phyloP scores from a whole-genome alignment of 306 rosid species.

The Luffa acutangula region DNA sequence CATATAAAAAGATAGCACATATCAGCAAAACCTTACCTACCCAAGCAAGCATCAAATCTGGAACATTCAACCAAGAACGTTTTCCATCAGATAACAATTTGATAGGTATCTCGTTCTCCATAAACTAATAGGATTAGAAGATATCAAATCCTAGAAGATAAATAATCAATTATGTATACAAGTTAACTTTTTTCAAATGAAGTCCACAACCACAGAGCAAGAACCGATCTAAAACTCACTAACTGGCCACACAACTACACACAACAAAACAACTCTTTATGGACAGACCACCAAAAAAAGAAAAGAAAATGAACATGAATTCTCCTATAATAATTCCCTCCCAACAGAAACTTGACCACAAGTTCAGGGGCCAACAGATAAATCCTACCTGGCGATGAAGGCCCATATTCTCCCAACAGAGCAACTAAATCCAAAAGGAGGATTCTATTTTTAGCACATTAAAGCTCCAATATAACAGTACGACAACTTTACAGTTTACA shows the following conservation, averaged over 20 bases:
- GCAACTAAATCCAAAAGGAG: not conserved
- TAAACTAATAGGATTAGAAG: not conserved
- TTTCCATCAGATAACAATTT: not conserved
- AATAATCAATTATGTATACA: not conserved
- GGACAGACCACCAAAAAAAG: not conserved
- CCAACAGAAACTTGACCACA: not conserved
- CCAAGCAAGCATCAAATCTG: conserved; percentile 2
- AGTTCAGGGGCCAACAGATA: not conserved
- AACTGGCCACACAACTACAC: not conserved
- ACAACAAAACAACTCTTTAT: not conserved
- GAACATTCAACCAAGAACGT: not conserved
- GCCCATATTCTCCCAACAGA: not conserved
- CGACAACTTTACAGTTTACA: not conserved
- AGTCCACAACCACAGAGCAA: not conserved
- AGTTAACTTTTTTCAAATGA: not conserved
- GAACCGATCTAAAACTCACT: not conserved
- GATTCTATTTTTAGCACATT: not conserved
- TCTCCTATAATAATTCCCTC: not conserved
- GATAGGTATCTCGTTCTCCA: not conserved
- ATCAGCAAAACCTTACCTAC: not conserved
- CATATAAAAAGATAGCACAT: conserved; percentile 13
- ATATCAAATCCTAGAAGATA: not conserved
- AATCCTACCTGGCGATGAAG: not conserved
- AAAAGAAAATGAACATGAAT: not conserved
- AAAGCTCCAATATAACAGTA: not conserved